Evolutionary conservation across 2,329 filamentous ascomycete species (phyloP).

Genomic region (Xylaria polymorpha): DNA sequence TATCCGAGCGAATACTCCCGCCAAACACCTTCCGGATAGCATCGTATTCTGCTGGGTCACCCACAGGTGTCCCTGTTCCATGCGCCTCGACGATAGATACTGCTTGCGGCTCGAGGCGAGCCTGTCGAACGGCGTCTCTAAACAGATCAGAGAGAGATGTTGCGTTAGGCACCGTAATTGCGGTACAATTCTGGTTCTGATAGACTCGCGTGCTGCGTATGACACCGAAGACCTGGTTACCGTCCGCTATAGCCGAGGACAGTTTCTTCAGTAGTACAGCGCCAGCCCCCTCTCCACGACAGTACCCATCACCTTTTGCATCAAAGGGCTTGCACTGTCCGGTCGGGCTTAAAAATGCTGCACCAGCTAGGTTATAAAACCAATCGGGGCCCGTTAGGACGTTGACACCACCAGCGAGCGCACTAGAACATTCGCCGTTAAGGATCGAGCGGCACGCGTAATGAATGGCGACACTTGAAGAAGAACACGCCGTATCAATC

Average conservation of each 20-base stretch:
- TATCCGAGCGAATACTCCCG: too few relatives aligned
- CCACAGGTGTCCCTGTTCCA: slow-evolving; percentile 57
- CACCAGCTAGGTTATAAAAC: slow-evolving; percentile 41
- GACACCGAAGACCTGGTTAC: slow-evolving; percentile 55
- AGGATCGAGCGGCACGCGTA: neutral
- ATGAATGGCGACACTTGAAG: slow-evolving; percentile 48
- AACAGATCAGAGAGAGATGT: slow-evolving; percentile 48
- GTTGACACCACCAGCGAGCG: slow-evolving; percentile 49
- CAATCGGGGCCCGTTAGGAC: slow-evolving; percentile 36
- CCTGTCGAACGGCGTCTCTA: slow-evolving; percentile 42
- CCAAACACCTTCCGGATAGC: slow-evolving; percentile 22
- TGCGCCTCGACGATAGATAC: slow-evolving; percentile 53
- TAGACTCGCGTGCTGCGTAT: slow-evolving; percentile 53
- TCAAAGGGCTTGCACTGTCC: slow-evolving; percentile 52
- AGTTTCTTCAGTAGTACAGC: slow-evolving; percentile 61
- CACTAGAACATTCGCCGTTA: slow-evolving; percentile 21
- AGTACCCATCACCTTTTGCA: slow-evolving; percentile 61
- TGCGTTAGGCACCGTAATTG: slow-evolving; percentile 54
- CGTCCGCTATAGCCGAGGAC: slow-evolving; percentile 57
- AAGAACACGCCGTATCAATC: too few relatives aligned
- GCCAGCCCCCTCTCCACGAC: slow-evolving; percentile 60
- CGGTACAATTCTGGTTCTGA: slow-evolving; percentile 54
- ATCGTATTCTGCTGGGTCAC: slow-evolving; percentile 50
- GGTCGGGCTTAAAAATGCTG: slow-evolving; percentile 44
- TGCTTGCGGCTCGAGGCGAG: slow-evolving; percentile 36